These are phyloP conservation scores for Aspergillaceae sp. DNA, from an alignment of 2,329 filamentous ascomycete species.

Conservation along the genomic window DNA sequence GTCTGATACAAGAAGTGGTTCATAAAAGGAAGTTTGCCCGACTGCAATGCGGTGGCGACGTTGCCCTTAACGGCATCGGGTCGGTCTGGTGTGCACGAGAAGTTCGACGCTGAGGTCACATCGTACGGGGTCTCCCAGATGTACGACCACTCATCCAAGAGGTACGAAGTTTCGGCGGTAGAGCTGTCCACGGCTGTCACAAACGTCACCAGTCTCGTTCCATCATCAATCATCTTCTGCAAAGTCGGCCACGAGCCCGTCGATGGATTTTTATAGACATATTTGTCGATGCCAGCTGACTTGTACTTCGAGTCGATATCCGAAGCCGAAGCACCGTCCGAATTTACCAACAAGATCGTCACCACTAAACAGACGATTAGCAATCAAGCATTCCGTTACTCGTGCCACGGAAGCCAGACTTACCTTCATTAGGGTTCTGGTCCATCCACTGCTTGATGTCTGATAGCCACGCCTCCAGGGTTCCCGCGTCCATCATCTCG, in stretches of 20 bases:
- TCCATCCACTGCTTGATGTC: slow-evolving; percentile 62
- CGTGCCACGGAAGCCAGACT: background rate
- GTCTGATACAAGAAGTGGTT: slow-evolving; percentile 70
- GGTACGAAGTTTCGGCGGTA: slow-evolving; percentile 31
- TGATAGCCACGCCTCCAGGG: slow-evolving; percentile 54
- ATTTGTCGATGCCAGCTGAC: slow-evolving; percentile 50
- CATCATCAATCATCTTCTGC: slow-evolving; percentile 55
- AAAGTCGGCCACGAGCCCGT: slow-evolving; percentile 60
- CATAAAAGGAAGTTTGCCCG: slow-evolving; percentile 59
- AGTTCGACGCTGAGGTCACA: slow-evolving; percentile 52
- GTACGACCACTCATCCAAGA: slow-evolving; percentile 36
- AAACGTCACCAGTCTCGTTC: slow-evolving; percentile 61
- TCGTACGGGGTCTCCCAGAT: slow-evolving; percentile 68
- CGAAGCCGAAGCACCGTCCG: slow-evolving; percentile 48
- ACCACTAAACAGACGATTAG: slow-evolving; percentile 43
- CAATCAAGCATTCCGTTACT: background rate
- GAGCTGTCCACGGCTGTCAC: slow-evolving; percentile 45
- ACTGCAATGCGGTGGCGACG: slow-evolving; percentile 42
- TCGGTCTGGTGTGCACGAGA: slow-evolving; percentile 64
- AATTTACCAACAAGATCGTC: slow-evolving; percentile 65
- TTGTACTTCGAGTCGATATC: slow-evolving; percentile 50
- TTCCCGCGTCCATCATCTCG: slow-evolving; percentile 59
- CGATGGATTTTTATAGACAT: slow-evolving; percentile 51
- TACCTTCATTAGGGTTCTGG: slow-evolving; percentile 55
- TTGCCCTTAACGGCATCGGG: slow-evolving; percentile 47